Conservation (phyloP, 2,329 filamentous ascomycete genomes). For the Colletotrichum sp. region DNA sequence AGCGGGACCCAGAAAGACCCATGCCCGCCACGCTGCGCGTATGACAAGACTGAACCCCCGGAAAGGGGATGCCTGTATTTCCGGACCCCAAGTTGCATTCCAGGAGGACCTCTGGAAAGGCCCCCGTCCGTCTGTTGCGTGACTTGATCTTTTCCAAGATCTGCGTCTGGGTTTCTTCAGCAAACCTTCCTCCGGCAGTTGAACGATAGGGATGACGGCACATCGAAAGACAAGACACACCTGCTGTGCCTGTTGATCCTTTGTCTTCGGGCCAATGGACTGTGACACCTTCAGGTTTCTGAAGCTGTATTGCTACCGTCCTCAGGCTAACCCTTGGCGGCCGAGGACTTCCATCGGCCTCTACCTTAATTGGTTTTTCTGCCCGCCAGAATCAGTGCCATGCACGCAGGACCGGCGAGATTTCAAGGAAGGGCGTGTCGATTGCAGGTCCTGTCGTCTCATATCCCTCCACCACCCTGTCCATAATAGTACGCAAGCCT, state of each 20-base stretch:
- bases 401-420: background rate
- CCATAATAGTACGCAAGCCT: background rate
- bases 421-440: background rate
- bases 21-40: background rate
- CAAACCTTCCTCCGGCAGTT: background rate
- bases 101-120: background rate
- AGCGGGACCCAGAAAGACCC: background rate
- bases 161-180: background rate
- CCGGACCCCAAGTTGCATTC: background rate
- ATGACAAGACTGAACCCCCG: background rate
- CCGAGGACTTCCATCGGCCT: background rate
- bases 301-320: background rate
- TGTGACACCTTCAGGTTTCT: background rate
- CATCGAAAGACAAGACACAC: background rate
- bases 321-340: background rate
- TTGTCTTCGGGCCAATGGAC: background rate
- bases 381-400: background rate
- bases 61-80: background rate
- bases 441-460: background rate
- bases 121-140: background rate
- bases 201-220: background rate
- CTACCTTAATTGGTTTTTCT: background rate
- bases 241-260: conserved; percentile 6
- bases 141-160: background rate
- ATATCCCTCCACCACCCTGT: background rate